Base-by-base conservation (phyloP, 768 basidiomycete species). In the Tephrocybe sp. region DNA sequence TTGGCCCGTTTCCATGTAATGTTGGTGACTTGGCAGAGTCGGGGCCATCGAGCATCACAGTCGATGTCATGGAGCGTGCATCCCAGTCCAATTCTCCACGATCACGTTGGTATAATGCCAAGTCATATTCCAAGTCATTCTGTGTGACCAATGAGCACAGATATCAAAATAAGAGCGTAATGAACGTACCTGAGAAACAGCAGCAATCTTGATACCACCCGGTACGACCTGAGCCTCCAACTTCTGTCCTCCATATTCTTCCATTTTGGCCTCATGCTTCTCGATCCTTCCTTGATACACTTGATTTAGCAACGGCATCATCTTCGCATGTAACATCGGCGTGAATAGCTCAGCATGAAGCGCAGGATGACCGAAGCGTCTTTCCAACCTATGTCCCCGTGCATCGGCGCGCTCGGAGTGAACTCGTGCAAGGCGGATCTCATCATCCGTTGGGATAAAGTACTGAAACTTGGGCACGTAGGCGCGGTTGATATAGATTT, bases 321-420 rank as follows among this genome's bases (percentile, higher is more conserved):
- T 88, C 67, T 84, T 85, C 55, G 86, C 83, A 59, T 92, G 91
- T 45, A 93, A 66, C 88, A 91, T 89, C 0, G 89, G 91, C 5
- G 90, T 92, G 69, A 94, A 90, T 40, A 96, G 76, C 47, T 95
- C 92, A 11, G 80, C 69, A 58, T 93, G 83, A 41, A 99, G 75
- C 13, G 94, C 89, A 1, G 97, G 95, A 65, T 99, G 97, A 1
- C 95, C 90, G 70, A 98, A 99, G 23, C 96, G 86, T 65, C 85
- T 92, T 71, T 86, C 86, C 26, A 98, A 80, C 31, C 88, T 80
- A 62, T 87, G 78, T 48, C 85, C 77, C 33, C 77, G 76, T 51
- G 78, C 72, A 65, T 98, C 95, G 1, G 82, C 78, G 41, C 84
- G 82, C 47, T 87, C 82, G 0, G 92, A 90, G 61, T 93, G 80